Base-by-base conservation (phyloP, 225 moss, liverwort and hornwort genomes). In the Marchantia polymorpha region DNA sequence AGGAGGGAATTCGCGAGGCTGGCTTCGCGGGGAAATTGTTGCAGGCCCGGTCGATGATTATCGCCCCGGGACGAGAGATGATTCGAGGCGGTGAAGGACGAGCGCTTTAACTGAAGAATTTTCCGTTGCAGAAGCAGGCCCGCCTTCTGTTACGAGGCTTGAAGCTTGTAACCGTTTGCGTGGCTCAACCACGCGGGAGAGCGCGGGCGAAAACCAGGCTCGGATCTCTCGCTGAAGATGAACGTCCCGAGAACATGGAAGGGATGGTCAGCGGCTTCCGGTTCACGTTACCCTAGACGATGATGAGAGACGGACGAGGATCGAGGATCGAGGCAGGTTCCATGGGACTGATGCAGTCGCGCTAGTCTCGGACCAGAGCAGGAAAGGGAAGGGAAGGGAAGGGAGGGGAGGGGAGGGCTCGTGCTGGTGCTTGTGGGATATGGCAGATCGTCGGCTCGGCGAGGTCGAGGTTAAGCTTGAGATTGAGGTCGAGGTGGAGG, bases 91-190 rank as follows among this genome's bases (percentile, higher is more conserved):
- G 5, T 39, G 39, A 39, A 2, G 5, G 39, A 39, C 39, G 39
- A 39, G 39, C 39, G 5, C 39, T 58, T 75, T 56, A 60, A 76
- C 76, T 31, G 76, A 60, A 47, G 54, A 12, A 39, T 20, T 76
- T 76, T 76, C 76, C 60, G 76, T 76, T 76, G 76, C 59, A 60
- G 30, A 52, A 29, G 73, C 73, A 15, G n/a, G 76, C 60, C 76
- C 22, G 76, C 67, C 78, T 80, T 84, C 83, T 80, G 83, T 84
- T 84, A 80, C 67, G 76, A 30, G 61, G 26, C 63, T 80, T 64
- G 27, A 72, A 22, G 53, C 49, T 26, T 69, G 80, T 84, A 84
- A 84, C 83, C 80, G 83, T 84, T 80, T 80, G 26, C 14, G 27
- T 73, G 53, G 23, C 27, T 26, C 53, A 73, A 73, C 73, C n/a